Base-by-base conservation (phyloP, 2,329 filamentous ascomycete genomes). In the Cladophialophora bantiana region DNA sequence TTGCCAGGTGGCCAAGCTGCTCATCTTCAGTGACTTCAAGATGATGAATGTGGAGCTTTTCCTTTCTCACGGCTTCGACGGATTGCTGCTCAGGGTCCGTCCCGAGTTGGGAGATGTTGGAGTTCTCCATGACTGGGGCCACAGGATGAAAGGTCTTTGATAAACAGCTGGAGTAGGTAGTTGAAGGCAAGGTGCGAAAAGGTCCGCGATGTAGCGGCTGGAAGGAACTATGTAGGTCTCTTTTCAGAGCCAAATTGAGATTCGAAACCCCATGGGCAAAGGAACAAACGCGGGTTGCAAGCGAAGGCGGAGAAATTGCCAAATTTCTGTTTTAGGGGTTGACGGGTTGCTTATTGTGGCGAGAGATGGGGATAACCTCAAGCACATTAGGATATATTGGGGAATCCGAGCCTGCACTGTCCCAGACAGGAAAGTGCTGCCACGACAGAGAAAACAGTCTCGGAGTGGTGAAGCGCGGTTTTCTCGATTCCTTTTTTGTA, bases 1-100 rank as follows among this genome's bases (percentile, higher is more conserved):
- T 58, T 2, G 55, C 55, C 32, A 58, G 55, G 7, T 58, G 55
- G 7, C 32, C 55, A 7, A 58, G 55, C 38, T 59, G 56, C 18
- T 59, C 56, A n/a, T 59, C 38, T 12, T 20, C 15, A 15, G 20
- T 40, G 38, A 58, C 55, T 20, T 59, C 56, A 10, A 45, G 10
- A 31, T 59, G 56, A n/a, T 45, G 15, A n/a, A 45, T 18, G 36
- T n/a, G 45, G 56, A 38, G 31, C 15, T 32, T 45, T 45, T 45
- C 56, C 13, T 40, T 38, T 35, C 12, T 26, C 10, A 15, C 4
- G 7, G 12, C 50, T 5, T 32, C 26, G 26, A n/a, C 10, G 10
- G 50, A 54, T 15, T 54, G 26, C 12, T 20, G 10, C 26, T 32
- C 50, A 15, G 10, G 50, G 32, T 35, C 26, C 3, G 12, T 4